These are phyloP conservation scores for Cucurbita ficifolia DNA, from an alignment of 306 rosid species.

Conservation along the genomic window DNA sequence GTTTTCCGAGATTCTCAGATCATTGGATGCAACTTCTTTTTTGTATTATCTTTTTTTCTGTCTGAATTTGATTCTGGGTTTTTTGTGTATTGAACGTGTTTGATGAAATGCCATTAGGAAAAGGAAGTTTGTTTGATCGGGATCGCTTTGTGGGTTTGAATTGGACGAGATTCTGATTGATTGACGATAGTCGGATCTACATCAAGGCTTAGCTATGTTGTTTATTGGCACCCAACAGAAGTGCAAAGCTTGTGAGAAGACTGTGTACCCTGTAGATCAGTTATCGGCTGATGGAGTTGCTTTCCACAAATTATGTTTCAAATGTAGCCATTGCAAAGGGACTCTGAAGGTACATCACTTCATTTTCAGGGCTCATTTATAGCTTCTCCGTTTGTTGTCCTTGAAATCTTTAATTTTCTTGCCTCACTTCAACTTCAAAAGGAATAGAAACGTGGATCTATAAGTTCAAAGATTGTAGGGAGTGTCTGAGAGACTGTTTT, in stretches of 20 bases:
- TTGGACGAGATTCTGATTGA: background rate
- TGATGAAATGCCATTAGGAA: background rate
- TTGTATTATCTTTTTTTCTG: background rate
- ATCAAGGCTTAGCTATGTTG: conserved; percentile 39
- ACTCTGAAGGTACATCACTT: conserved; percentile 55
- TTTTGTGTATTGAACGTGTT: background rate
- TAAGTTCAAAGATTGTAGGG: background rate
- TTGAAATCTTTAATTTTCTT: background rate
- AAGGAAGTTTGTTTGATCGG: background rate
- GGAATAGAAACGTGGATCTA: background rate
- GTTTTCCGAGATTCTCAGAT: background rate
- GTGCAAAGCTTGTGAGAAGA: conserved; percentile 92
- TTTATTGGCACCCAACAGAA: conserved; percentile 80
- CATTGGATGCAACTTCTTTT: background rate
- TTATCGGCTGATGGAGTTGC: conserved; percentile 80
- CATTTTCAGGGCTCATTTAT: background rate
- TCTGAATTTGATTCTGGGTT: background rate
- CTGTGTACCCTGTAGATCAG: conserved; percentile 83
- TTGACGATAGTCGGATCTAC: conserved; percentile 40
- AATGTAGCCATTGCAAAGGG: conserved; percentile 92
- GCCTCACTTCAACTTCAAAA: background rate
- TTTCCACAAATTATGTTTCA: conserved; percentile 87
- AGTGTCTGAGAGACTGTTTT: background rate
- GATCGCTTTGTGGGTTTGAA: background rate
- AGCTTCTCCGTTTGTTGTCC: background rate